A percentile compares a stretch with the other conserved stretches of the same genome.
Conservation (phyloP, 1,284 basidiomycete species). For the Trichosporon coremiiforme region DNA sequence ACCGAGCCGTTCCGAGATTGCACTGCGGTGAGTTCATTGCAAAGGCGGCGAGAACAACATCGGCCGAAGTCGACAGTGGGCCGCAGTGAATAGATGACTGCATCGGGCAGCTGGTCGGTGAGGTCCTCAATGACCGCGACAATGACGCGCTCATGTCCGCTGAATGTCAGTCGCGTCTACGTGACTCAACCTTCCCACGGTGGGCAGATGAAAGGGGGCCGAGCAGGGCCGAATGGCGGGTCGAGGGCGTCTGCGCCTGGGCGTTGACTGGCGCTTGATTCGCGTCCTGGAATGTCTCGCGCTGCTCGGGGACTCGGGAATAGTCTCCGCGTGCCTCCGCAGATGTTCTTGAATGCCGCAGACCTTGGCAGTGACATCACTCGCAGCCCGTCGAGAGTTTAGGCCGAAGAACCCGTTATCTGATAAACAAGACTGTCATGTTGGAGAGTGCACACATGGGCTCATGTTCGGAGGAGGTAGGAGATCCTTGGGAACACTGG, state of each 20-base stretch:
- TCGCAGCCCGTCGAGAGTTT: not conserved
- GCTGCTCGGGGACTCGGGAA: not conserved
- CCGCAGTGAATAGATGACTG: too few species aligned
- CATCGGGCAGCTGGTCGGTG: too few species aligned
- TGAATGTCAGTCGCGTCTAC: too few species aligned
- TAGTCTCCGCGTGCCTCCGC: slow-evolving; percentile 2
- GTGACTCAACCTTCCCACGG: not conserved
- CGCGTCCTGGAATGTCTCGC: not conserved
- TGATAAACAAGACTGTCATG: not conserved
- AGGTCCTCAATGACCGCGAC: too few species aligned
- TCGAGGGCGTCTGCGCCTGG: not conserved
- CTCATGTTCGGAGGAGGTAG: not conserved
- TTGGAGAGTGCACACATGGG: not conserved
- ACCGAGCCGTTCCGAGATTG: too few species aligned
- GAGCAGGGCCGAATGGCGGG: not conserved
- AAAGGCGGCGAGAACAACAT: too few species aligned
- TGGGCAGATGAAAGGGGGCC: not conserved
- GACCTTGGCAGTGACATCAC: not conserved
- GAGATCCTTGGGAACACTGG: not conserved
- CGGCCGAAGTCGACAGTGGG: too few species aligned
- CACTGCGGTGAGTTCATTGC: too few species aligned
- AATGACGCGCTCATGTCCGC: not conserved
- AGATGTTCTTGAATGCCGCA: not conserved
- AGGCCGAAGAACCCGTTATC: slow-evolving; percentile 7
- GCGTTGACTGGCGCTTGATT: not conserved